Percentiles rank a stretch among this genome's conserved stretches.
These are phyloP conservation scores for Phaffia tasmanica DNA, from an alignment of 768 basidiomycete genomes.

Conservation along the genomic window DNA sequence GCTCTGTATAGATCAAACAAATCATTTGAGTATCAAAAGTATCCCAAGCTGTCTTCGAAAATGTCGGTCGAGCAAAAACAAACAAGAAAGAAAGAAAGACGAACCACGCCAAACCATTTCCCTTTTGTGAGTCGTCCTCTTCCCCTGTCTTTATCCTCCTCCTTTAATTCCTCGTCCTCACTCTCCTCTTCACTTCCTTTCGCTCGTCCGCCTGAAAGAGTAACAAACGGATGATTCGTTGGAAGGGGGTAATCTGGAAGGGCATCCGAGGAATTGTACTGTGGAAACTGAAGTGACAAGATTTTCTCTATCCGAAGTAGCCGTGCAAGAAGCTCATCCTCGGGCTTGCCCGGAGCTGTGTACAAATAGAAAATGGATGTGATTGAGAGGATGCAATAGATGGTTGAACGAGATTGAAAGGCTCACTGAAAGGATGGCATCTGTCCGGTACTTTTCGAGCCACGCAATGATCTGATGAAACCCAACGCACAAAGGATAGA, in stretches of 20 bases:
- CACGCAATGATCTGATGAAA: slow-evolving; percentile 14
- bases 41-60: not conserved
- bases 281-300: slow-evolving; percentile 23
- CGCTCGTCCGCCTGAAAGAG: not conserved
- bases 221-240: slow-evolving; percentile 3
- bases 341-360: slow-evolving; percentile 25
- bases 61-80: not conserved
- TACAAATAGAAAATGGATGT: not conserved
- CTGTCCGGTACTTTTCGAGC: slow-evolving; percentile 22
- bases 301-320: slow-evolving; percentile 24
- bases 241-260: slow-evolving; percentile 19
- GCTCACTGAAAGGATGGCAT: slow-evolving; percentile 24
- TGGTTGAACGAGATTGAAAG: not conserved
- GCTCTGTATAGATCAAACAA: slow-evolving; percentile 8
- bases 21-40: not conserved
- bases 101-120: slow-evolving; percentile 27
- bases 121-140: slow-evolving; percentile 25
- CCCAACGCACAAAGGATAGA: not conserved
- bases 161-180: slow-evolving; percentile 22
- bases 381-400: not conserved
- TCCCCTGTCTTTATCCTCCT: slow-evolving; percentile 23
- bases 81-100: not conserved
- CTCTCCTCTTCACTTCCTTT: slow-evolving; percentile 13
- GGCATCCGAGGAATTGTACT: slow-evolving; percentile 15
- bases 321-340: slow-evolving; percentile 23